Evolutionary conservation across 352 stramenopile species (phyloP).

Genomic region (Pythium rishiriense): DNA sequence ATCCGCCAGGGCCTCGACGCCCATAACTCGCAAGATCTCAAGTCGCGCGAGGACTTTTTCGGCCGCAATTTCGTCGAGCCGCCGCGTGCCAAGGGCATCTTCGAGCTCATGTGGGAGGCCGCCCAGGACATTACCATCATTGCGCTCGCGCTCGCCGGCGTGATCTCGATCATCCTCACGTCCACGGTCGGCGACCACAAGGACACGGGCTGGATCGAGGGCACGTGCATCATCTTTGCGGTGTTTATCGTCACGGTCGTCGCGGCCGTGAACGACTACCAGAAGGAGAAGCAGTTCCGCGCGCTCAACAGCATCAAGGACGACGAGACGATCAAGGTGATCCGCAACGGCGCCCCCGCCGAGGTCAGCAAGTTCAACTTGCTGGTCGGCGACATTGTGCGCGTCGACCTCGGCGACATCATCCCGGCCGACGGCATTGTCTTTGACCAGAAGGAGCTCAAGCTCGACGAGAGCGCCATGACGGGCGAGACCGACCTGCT

Average conservation of each 20-base stretch:
- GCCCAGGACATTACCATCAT: slow-evolving; percentile 85
- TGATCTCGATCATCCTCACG: slow-evolving; percentile 58
- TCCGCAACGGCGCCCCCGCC: slow-evolving; percentile 59
- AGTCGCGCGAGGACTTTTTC: slow-evolving; percentile 54
- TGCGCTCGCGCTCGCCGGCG: slow-evolving; percentile 51
- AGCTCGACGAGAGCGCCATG: slow-evolving; percentile 90
- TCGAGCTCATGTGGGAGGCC: slow-evolving; percentile 88
- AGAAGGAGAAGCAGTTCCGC: slow-evolving; percentile 91
- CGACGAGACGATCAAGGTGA: slow-evolving; percentile 84
- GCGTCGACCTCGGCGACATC: slow-evolving; percentile 83
- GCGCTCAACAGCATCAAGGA: slow-evolving; percentile 84
- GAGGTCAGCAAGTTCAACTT: slow-evolving; percentile 80
- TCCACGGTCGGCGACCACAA: slow-evolving; percentile 56
- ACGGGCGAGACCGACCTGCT: slow-evolving; percentile 92
- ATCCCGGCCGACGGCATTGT: slow-evolving; percentile 90
- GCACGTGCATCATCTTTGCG: slow-evolving; percentile 89
- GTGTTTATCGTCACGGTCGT: slow-evolving; percentile 91
- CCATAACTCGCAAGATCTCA: slow-evolving; percentile 45
- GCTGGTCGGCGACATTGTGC: slow-evolving; percentile 90
- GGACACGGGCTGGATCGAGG: slow-evolving; percentile 89
- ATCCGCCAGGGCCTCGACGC: slow-evolving; percentile 54
- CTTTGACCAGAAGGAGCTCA: slow-evolving; percentile 87
- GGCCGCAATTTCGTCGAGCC: slow-evolving; percentile 69
- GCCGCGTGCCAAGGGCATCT: slow-evolving; percentile 45
- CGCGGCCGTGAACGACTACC: slow-evolving; percentile 91